Evolutionary conservation across 495 filamentous ascomycete genomes (phyloP), one percentile per base, ranked within the genome.

Genomic region (Xylaria grammica): DNA sequence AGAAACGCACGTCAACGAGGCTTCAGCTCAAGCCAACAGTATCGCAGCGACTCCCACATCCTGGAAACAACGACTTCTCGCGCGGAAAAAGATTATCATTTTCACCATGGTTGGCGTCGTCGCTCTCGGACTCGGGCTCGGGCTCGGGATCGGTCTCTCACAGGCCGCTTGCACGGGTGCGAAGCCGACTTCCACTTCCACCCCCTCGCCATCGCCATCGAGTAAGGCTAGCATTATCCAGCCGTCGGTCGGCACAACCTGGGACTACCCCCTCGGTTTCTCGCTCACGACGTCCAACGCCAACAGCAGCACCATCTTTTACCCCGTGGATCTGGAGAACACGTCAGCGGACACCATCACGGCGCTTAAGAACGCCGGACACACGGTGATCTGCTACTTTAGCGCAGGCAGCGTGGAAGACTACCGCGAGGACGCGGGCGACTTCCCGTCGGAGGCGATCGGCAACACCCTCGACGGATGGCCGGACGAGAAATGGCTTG

Each of bases 311-410:
- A 60, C 46, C 15, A 51, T 75, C 3, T 75, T 89, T 63, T 89
- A 83, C 74, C 86, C 89, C 73, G 84, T 89, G 55, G 87, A 90
- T 60, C 79, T 90, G 4, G 87, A 87, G 76, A 73, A 78, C 54
- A 89, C 83, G 55, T 45, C 70, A 24, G 71, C 71, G 6, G 66
- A 74, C 19, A 78, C 70, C 3, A 86, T 89, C 60, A 60, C 74
- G 4, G 62, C 70, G 0, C 76, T 90, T 1, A 84, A 89, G 45
- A 44, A 36, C 4, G 61, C 74, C 30, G 78, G 77, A 13, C 79
- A 84, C 59, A 87, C 82, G 49, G 85, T 90, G 27, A 89, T 91
- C 61, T 92, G 90, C 79, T 92, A 91, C 72, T 91, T 91, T 77
- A 86, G 83, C 11, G 90, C 88, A 0, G 90, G 90, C 6, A 65